These are phyloP conservation scores for Hemisphaericaspora lyxosophila DNA, from an alignment of 1,139 yeast species.

Conservation along the genomic window DNA sequence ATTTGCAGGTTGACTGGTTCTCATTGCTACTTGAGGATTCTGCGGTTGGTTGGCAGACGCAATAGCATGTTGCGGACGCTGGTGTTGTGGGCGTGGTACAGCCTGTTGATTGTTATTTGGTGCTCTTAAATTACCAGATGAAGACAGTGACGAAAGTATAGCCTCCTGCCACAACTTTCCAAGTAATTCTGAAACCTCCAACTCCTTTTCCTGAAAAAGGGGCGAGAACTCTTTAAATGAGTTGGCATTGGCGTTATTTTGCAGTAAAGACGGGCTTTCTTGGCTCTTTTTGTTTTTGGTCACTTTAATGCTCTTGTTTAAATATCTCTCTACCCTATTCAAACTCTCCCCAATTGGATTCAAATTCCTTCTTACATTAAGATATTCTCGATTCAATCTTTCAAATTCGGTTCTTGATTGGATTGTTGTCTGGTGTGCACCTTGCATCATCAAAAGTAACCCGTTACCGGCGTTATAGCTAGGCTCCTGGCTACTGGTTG, in stretches of 20 bases:
- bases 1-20: constrained; percentile 32
- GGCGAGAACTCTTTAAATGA: constrained; percentile 39
- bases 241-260: constrained; percentile 23
- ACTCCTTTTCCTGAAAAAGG: constrained; percentile 31
- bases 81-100: too few relatives aligned
- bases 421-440: constrained; percentile 45
- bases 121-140: constrained; percentile 7
- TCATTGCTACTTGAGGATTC: constrained; percentile 1
- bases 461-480: too few relatives aligned
- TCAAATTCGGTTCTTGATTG: constrained; percentile 76
- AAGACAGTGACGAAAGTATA: constrained; percentile 19
- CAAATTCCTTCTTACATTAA: constrained; percentile 63
- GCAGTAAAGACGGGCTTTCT: constrained; percentile 8
- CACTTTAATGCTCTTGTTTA: constrained; percentile 21
- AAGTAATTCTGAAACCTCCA: constrained; percentile 27
- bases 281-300: constrained; percentile 18
- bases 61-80: too few relatives aligned
- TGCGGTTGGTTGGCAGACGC: too few relatives aligned
- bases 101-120: too few relatives aligned
- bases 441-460: constrained; percentile 32
- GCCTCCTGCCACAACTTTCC: constrained; percentile 47
- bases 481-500: too few relatives aligned
- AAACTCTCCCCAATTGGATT: constrained; percentile 71
- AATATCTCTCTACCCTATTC: constrained; percentile 38
- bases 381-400: constrained; percentile 69